Evolutionary conservation across 2,329 filamentous ascomycete genomes (phyloP), one percentile per base, ranked within the genome.

Genomic region (Diaporthe humulicola): DNA sequence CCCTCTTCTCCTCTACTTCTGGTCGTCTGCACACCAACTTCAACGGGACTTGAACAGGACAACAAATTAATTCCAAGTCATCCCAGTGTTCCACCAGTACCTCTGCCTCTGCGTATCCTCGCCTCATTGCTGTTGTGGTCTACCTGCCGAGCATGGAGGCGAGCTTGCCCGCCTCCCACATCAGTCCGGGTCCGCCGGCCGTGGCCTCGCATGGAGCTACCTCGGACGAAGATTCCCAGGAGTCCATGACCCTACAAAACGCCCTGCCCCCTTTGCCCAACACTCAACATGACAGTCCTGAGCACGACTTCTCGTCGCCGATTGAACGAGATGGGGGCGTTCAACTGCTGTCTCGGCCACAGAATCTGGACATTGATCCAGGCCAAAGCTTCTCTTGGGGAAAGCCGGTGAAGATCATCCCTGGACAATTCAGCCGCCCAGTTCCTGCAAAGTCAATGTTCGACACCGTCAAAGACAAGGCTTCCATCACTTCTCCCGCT

Each of bases 351-450:
- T 56, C 60, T 30, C 73, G 73, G 25, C 52, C 56, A 12, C 60
- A 57, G n/a, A 19, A 50, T n/a, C 30, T 58, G 12, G 56, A 57
- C 25, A 28, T 69, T 45, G 73, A 76, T 22, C 64, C 71, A 19
- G 67, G 50, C 25, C 40, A 40, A 48, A 71, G 75, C 56, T 76
- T 75, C 58, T 30, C 40, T 8, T 76, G 70, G n/a, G 66, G 52
- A 19, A 64, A 71, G 45, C 66, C 70, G 30, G 17, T 66, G 30
- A 74, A 56, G 33, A 42, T 71, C 30, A 50, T 25, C 10, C 73
- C 73, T 19, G 70, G 70, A 10, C 70, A 76, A 33, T 75, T 75
- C 57, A 45, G 73, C 36, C 45, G 66, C 22, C 61, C 42, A 0
- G 52, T 15, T 17, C 61, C 52, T n/a, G 30, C 66, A 12, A 76